Evolutionary conservation across 2,329 filamentous ascomycete species (phyloP), one percentile per base, ranked within the genome.

Genomic region (Calonectria honghensis): DNA sequence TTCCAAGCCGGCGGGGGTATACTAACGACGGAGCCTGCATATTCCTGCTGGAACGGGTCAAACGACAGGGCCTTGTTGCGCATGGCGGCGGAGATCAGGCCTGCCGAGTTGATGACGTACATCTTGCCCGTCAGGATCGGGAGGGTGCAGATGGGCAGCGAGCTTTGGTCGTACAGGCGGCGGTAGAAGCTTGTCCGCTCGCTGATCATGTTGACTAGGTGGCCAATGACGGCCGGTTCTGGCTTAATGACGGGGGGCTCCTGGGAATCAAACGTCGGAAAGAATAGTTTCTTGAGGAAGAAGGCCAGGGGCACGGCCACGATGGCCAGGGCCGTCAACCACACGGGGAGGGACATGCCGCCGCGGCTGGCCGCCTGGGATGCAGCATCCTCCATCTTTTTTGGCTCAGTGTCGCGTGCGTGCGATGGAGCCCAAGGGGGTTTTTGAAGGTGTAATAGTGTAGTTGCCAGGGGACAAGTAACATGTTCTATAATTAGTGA

Each of bases 61-160:
- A 89, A 89, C 0, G 83, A 84, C 29, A 90, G 77, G 16, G 85
- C 83, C 32, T 85, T 85, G n/a, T 82, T 83, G 24, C 86, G 84
- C 63, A 88, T 81, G 9, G 86, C 84, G 3, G 83, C 80, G n/a
- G 83, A 81, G 6, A 86, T 82, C 0, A 89, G 75, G 1, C 77
- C 68, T 0, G 88, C 86, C 0, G 83, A 83, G 39, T 83, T 85
- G 32, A 89, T 84, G 24, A 88, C 77, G 75, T 90, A 90, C n/a
- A 87, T 80, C 54, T 86, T 86, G 24, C 82, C 78, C 48, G 80
- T 84, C 14, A 88, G 78, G 77, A 89, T 85, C 9, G 85, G 86
- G 6, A 90, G 79, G 1, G 88, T 88, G 54, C 84, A 87, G 71
- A 88, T 86, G 2, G 82, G 81, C 67, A 83, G 61, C 4, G 70